A percentile compares a stretch with the other conserved stretches of the same genome.
phyloP scores from a whole-genome alignment of 2,329 filamentous ascomycete species.

The Purpureocillium takamizusanense region DNA sequence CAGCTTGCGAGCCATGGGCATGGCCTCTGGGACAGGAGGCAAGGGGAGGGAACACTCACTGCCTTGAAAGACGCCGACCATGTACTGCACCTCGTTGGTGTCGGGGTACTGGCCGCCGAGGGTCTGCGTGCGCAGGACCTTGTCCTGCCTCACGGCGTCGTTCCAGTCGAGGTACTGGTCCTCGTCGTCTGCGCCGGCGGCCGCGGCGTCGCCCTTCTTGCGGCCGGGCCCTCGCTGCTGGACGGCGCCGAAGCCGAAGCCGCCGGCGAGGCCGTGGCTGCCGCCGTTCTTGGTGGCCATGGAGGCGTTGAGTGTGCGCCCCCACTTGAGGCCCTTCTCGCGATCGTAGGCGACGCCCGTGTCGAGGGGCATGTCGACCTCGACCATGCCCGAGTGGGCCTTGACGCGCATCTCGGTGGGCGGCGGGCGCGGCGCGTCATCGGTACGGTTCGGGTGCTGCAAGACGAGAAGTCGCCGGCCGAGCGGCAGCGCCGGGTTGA shows the following conservation, averaged over 20 bases:
- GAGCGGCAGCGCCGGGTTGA: slow-evolving; percentile 61
- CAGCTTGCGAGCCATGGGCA: too few relatives aligned
- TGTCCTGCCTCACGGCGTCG: slow-evolving; percentile 58
- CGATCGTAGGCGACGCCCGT: slow-evolving; percentile 69
- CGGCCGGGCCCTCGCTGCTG: slow-evolving; percentile 24
- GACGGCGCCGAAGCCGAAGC: slow-evolving; percentile 54
- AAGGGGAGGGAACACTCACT: slow-evolving; percentile 40
- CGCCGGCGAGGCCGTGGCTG: slow-evolving; percentile 61
- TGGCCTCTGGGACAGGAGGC: neutral
- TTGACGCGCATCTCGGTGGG: slow-evolving; percentile 77
- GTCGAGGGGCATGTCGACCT: slow-evolving; percentile 83
- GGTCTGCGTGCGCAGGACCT: slow-evolving; percentile 72
- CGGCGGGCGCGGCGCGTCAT: slow-evolving; percentile 38
- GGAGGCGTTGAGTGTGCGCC: slow-evolving; percentile 60
- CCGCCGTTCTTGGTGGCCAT: slow-evolving; percentile 52
- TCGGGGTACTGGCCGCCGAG: slow-evolving; percentile 72
- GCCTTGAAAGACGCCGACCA: slow-evolving; percentile 84
- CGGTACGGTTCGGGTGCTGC: slow-evolving; percentile 75
- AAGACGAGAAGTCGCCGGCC: slow-evolving; percentile 67
- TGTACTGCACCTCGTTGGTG: slow-evolving; percentile 68
- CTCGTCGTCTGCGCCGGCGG: slow-evolving; percentile 37
- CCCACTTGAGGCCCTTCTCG: slow-evolving; percentile 74
- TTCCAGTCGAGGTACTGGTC: slow-evolving; percentile 47
- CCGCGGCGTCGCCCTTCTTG: slow-evolving; percentile 30
- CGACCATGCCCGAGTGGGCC: slow-evolving; percentile 70